Conservation (phyloP, 2,329 filamentous ascomycete species). For the Sporothrix sp. region DNA sequence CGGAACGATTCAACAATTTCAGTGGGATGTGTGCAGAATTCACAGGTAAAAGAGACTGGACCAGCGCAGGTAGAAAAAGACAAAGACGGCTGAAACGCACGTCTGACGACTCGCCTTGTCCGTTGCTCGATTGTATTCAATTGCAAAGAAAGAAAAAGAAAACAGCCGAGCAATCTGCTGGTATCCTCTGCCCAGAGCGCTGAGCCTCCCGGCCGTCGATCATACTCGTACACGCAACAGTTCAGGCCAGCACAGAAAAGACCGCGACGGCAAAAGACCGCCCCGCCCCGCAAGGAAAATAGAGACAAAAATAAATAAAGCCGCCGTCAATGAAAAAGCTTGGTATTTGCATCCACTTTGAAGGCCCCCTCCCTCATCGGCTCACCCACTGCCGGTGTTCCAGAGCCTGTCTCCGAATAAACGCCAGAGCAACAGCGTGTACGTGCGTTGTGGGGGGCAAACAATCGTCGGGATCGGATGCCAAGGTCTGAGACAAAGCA, state of each 20-base stretch:
- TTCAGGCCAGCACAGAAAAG: background rate
- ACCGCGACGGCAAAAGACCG: background rate
- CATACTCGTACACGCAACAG: background rate
- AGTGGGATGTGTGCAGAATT: no score
- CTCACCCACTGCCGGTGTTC: conserved; percentile 8
- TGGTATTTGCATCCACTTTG: background rate
- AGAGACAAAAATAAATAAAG: background rate
- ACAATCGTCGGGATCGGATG: conserved; percentile 7
- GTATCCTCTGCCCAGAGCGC: no score
- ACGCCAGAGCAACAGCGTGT: background rate
- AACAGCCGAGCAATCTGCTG: background rate
- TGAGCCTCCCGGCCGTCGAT: background rate
- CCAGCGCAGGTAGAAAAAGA: no score
- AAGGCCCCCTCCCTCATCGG: background rate
- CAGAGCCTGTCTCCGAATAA: conserved; percentile 1
- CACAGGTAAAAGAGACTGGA: no score
- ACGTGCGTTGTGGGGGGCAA: background rate
- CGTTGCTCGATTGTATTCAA: background rate
- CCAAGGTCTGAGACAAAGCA: conserved; percentile 12
- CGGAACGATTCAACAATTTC: no score
- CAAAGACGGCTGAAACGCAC: no score
- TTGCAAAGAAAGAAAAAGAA: background rate
- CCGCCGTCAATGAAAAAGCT: conserved; percentile 4
- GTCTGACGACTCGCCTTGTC: no score
- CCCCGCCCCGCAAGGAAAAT: no score